Evolutionary conservation across 1,139 yeast species (phyloP).

Genomic region (Suhomyces atakaporum): DNA sequence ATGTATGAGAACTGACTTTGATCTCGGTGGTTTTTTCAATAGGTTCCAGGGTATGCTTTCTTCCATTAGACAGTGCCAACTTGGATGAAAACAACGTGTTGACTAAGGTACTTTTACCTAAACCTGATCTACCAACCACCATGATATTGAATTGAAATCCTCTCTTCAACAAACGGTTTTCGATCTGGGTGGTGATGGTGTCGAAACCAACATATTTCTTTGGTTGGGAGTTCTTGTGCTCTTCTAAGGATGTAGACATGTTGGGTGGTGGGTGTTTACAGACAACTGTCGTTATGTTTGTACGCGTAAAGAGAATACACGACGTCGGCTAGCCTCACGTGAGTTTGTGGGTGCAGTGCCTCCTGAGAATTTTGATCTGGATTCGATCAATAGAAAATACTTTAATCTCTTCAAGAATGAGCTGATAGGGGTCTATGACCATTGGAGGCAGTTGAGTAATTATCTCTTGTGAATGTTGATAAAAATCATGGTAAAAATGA

Average conservation of each 20-base stretch:
- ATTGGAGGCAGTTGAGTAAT: no score
- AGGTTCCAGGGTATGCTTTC: constrained; percentile 66
- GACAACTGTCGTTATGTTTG: constrained; percentile 12
- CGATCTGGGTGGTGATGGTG: constrained; percentile 93
- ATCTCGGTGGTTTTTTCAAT: constrained; percentile 88
- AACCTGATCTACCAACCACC: constrained; percentile 93
- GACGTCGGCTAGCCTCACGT: not conserved
- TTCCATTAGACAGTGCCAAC: constrained; percentile 72
- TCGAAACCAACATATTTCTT: constrained; percentile 87
- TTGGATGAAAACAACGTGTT: constrained; percentile 88
- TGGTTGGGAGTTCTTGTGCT: constrained; percentile 31
- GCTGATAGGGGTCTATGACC: no score
- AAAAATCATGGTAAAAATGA: no score
- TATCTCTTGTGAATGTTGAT: no score
- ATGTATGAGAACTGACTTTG: constrained; percentile 64
- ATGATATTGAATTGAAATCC: constrained; percentile 94
- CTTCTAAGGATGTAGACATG: constrained; percentile 20
- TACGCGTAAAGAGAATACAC: constrained; percentile 8
- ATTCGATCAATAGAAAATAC: no score
- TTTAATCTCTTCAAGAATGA: no score
- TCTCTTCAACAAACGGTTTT: constrained; percentile 83
- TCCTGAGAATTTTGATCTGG: not conserved
- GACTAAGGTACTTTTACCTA: constrained; percentile 89
- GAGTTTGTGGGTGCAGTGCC: no score
- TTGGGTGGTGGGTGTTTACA: constrained; percentile 8